These are phyloP conservation scores for Pythium brachiatum DNA, from an alignment of 352 stramenopile species.

Conservation along the genomic window DNA sequence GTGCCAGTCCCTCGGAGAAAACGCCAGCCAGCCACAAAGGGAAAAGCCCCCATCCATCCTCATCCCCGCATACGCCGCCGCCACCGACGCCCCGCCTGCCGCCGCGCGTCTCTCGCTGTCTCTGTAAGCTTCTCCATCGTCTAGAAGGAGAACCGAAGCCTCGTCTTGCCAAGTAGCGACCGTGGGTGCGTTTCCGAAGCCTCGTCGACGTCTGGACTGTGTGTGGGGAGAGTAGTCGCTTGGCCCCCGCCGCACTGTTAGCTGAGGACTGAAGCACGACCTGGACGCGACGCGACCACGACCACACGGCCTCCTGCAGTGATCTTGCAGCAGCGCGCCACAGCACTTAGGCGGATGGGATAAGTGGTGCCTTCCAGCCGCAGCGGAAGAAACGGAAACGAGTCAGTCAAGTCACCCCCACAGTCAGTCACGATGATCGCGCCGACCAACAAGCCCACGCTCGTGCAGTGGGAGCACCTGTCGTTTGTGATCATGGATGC, in stretches of 20 bases:
- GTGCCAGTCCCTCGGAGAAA: slow-evolving; percentile 1
- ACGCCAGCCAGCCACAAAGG: slow-evolving; percentile 1
- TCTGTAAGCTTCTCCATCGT: neutral
- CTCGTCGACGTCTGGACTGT: neutral
- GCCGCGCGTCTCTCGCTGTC: neutral
- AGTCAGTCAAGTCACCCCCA: slow-evolving; percentile 8
- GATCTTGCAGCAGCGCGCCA: neutral
- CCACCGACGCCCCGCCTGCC: too few relatives aligned
- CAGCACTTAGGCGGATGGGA: slow-evolving; percentile 38
- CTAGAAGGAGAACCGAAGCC: neutral
- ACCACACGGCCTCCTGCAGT: neutral
- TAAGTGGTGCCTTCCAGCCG: slow-evolving; percentile 27
- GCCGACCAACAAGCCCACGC: slow-evolving; percentile 82
- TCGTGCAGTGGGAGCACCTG: slow-evolving; percentile 89
- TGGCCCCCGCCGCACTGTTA: neutral
- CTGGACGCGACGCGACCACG: neutral
- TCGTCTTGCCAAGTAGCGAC: neutral
- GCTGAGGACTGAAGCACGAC: neutral
- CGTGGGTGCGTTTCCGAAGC: neutral
- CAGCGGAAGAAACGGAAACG: slow-evolving; percentile 19
- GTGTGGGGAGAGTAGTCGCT: neutral
- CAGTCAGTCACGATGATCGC: slow-evolving; percentile 55
- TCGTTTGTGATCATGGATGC: slow-evolving; percentile 99
- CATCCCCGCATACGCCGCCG: neutral
- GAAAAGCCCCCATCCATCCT: neutral